phyloP scores from a whole-genome alignment of 2,329 filamentous ascomycete species.

The Trichophyton mentagrophytes region DNA sequence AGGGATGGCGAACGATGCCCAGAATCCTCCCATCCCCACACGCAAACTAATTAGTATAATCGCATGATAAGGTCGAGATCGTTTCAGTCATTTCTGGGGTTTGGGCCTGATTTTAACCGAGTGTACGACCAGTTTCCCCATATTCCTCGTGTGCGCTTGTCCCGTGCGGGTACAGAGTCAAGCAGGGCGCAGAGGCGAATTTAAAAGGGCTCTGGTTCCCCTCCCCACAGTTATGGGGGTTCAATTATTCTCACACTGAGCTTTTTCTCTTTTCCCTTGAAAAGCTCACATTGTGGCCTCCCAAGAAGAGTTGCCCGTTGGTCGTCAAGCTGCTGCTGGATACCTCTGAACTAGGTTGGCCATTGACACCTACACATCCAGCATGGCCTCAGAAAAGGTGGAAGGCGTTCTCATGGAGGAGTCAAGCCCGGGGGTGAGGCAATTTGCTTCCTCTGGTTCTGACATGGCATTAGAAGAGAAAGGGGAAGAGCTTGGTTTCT shows the following conservation, averaged over 20 bases:
- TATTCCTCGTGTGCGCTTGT: not conserved
- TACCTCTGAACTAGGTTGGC: not conserved
- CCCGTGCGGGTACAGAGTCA: not conserved
- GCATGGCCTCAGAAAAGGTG: not conserved
- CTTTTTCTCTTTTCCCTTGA: not conserved
- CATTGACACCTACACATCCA: not conserved
- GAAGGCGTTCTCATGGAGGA: not conserved
- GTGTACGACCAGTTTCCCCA: not conserved
- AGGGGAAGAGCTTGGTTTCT: constrained; percentile 18
- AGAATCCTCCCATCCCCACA: not conserved
- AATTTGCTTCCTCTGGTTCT: not conserved
- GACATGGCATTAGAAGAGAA: not conserved
- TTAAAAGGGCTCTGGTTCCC: constrained; percentile 2
- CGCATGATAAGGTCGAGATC: not conserved
- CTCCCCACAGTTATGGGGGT: not conserved
- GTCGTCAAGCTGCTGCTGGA: not conserved
- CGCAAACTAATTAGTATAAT: not conserved
- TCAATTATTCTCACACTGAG: not conserved
- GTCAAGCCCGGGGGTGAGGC: not conserved
- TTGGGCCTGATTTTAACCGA: not conserved
- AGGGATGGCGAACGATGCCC: not conserved
- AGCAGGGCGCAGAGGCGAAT: not conserved
- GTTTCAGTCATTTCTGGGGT: not conserved
- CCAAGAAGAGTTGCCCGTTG: not conserved
- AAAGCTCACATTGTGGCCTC: not conserved